These are phyloP conservation scores for Tricholoma furcatifolium DNA, from an alignment of 768 basidiomycete species.

Conservation along the genomic window DNA sequence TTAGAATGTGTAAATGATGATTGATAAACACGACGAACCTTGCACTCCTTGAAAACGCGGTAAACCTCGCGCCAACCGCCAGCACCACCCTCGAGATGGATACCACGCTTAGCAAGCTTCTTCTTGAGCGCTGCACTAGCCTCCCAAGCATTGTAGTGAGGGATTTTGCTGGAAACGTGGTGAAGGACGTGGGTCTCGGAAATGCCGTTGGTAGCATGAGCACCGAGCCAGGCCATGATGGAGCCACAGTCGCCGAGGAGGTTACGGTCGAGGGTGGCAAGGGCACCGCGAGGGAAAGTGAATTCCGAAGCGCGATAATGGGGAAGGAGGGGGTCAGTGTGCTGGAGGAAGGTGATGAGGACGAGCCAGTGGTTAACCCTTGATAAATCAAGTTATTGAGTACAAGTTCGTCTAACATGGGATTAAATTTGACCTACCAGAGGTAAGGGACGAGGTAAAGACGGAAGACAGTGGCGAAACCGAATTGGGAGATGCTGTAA, in stretches of 20 bases:
- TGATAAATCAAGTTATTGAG: conserved; percentile 2
- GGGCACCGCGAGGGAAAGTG: conserved; percentile 92
- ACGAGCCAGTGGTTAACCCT: conserved; percentile 96
- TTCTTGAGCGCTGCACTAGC: conserved; percentile 83
- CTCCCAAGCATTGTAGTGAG: conserved; percentile 95
- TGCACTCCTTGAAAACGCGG: conserved; percentile 78
- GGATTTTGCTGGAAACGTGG: conserved; percentile 93
- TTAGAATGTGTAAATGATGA: too few relatives aligned
- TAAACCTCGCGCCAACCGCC: conserved; percentile 80
- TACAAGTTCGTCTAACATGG: neutral
- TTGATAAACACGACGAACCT: conserved; percentile 35
- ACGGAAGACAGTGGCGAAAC: conserved; percentile 72
- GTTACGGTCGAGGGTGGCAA: conserved; percentile 85
- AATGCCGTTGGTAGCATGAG: conserved; percentile 85
- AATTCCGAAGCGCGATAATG: conserved; percentile 90
- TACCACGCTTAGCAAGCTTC: conserved; percentile 61
- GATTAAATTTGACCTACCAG: conserved; percentile 42
- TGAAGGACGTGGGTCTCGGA: conserved; percentile 93
- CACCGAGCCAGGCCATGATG: conserved; percentile 84
- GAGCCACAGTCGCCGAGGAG: conserved; percentile 77
- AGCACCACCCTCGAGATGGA: conserved; percentile 68
- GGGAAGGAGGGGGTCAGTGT: conserved; percentile 93
- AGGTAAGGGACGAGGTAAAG: conserved; percentile 89
- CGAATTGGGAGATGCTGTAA: conserved; percentile 55
- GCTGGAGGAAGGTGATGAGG: conserved; percentile 95